Conservation (phyloP, 345 rosid genomes). For the Aegle marmelos region DNA sequence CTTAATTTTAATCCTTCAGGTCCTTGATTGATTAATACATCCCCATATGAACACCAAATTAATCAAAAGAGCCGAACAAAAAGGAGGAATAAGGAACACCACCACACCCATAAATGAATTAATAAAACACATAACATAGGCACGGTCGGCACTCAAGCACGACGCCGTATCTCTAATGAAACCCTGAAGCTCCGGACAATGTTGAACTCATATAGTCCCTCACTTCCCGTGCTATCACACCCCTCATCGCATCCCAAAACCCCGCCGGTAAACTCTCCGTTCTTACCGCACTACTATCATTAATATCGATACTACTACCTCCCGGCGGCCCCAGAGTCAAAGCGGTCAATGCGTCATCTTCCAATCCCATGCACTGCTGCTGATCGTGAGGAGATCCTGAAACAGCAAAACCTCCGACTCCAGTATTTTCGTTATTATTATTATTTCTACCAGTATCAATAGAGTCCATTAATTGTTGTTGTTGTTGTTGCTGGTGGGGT, state of each 20-base stretch:
- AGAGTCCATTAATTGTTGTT: background rate
- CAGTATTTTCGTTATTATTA: no score
- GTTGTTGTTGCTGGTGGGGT: conserved; percentile 6
- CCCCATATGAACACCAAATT: background rate
- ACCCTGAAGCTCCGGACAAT: conserved; percentile 28
- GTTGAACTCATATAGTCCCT: conserved; percentile 50
- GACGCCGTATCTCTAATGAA: conserved; percentile 14
- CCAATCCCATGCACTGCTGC: conserved; percentile 15
- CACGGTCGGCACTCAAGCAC: background rate
- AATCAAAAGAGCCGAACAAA: background rate
- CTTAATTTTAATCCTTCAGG: no score
- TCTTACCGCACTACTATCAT: conserved; percentile 8
- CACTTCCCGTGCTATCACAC: conserved; percentile 68
- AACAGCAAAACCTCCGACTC: background rate
- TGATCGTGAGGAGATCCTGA: conserved; percentile 6
- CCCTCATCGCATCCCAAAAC: conserved; percentile 67
- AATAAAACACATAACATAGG: background rate
- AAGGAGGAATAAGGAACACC: background rate
- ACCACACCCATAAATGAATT: background rate
- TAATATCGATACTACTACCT: conserved; percentile 13
- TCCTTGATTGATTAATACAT: background rate
- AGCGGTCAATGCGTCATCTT: conserved; percentile 58
- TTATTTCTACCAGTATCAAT: background rate
- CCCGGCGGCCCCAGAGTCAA: conserved; percentile 73
- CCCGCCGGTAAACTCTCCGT: conserved; percentile 38